Evolutionary conservation across 2,329 filamentous ascomycete genomes (phyloP), one percentile per base, ranked within the genome.

Genomic region (Microascus cirrosus): DNA sequence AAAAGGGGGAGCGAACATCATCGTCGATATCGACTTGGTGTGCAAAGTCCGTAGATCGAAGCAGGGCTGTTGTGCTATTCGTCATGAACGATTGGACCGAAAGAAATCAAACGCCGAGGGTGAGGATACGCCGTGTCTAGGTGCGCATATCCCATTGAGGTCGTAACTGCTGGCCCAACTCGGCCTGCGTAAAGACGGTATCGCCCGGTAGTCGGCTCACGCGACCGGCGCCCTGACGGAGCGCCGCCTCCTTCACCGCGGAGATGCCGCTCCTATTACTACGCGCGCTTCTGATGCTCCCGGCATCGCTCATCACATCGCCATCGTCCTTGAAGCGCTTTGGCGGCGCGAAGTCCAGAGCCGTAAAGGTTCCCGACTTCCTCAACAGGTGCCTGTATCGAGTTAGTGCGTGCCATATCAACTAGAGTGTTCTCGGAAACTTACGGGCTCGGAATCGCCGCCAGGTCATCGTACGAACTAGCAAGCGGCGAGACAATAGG

Each of bases 381-480:
- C 87, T 84, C 55, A 94, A 78, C 66, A 83, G 65, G 68, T 92
- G 86, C 48, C 85, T 88, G 39, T 18, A 61, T 36, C 4, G 24
- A 55, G 36, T 36, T 55, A 39, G 25, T 28, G 12, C 13, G 18
- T 18, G n/a, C 36, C n/a, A n/a, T n/a, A n/a, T 52, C 12, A 24
- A 22, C 18, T 13, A 8, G n/a, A 15, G 20, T 24, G 34, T 28
- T 53, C 18, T 18, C 22, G 11, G 11, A 28, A 61, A 87, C 89
- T 87, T 84, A 93, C 83, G 94, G 91, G 79, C 91, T 96, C 42
- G 94, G 94, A 62, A 99, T 84, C 10, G 81, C 80, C 13, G 86
- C 73, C 61, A 97, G 84, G 60, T 97, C 93, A 59, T 97, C 93
- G 70, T 91, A 96, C 5, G 91, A 80, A 60, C 87, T 90, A 25